Base-by-base conservation (phyloP, 352 stramenopile genomes). In the Pythium utonaiense region DNA sequence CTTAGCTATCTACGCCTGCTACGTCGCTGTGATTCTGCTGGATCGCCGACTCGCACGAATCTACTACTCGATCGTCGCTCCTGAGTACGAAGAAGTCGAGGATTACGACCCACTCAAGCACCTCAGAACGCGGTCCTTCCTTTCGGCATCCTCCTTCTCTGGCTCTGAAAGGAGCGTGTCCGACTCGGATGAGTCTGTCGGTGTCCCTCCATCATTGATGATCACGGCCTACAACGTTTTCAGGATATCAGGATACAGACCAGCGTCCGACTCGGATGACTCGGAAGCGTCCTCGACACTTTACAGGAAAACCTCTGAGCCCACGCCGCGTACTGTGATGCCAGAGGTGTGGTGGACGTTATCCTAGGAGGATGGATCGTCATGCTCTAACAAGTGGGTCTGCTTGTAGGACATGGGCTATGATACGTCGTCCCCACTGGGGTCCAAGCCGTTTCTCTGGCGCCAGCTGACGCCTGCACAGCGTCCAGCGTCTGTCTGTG, bases 1-100 rank as follows among this genome's bases (percentile, higher is more conserved):
- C 57, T 54, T 93, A n/a, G 65, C 47, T 12, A 83, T 93, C 56
- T 93, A 91, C 71, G 64, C 64, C 1, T 63, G 70, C 41, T 93
- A 88, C 62, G 81, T 86, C 6, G 10, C 70, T 10, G 60, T 73
- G 1, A 80, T 93, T 14, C 73, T 93, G 34, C 74, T 87, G 9
- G 83, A 93, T 59, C 71, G 67, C 58, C 19, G 74, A 36, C 41
- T 82, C 53, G 30, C 75, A 1, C 8, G 48, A n/a, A 19, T 67
- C 6, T 63, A 63, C 56, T 66, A 65, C 41, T 51, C 36, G 27
- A 12, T 62, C 21, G n/a, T 27, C 1, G 36, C 21, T 6, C 58
- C 42, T 16, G 36, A 40, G 7, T 56, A 73, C 22, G 66, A 82
- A 24, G 57, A 75, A 0, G 67, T 85, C 22, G 70, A 75, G 40